Conservation (phyloP, 2,329 filamentous ascomycete genomes). For the Phaeoacremonium minimum region DNA sequence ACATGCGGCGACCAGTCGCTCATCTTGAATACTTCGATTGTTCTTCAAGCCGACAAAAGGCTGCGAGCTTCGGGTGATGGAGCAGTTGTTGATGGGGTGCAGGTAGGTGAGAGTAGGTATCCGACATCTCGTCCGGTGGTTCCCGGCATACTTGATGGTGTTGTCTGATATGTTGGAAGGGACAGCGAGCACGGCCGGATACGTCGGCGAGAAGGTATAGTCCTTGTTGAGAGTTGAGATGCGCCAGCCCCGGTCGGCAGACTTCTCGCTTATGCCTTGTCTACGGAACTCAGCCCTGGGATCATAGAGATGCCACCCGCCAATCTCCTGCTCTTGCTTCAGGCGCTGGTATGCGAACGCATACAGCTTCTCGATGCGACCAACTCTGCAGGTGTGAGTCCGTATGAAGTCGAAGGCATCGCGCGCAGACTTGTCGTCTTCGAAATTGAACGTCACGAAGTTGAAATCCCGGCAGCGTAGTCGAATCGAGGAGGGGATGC, state of each 20-base stretch:
- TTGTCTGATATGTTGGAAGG: slow-evolving; percentile 93
- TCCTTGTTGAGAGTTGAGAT: slow-evolving; percentile 86
- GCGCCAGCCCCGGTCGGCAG: slow-evolving; percentile 77
- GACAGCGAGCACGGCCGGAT: slow-evolving; percentile 80
- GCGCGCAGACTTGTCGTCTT: slow-evolving; percentile 66
- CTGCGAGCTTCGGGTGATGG: slow-evolving; percentile 91
- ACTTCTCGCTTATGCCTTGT: slow-evolving; percentile 81
- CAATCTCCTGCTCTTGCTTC: slow-evolving; percentile 66
- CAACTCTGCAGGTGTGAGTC: slow-evolving; percentile 73
- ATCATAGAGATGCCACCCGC: slow-evolving; percentile 84
- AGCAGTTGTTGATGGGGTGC: slow-evolving; percentile 95
- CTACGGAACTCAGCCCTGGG: slow-evolving; percentile 79
- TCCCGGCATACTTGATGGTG: slow-evolving; percentile 86
- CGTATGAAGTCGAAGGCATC: slow-evolving; percentile 88
- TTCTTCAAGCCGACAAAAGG: slow-evolving; percentile 81
- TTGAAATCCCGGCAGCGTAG: slow-evolving; percentile 90
- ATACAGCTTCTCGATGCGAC: slow-evolving; percentile 82
- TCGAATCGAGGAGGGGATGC: slow-evolving; percentile 75
- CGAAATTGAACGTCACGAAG: slow-evolving; percentile 87
- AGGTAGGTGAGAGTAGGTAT: slow-evolving; percentile 90
- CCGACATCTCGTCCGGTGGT: slow-evolving; percentile 82
- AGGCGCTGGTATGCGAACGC: slow-evolving; percentile 82
- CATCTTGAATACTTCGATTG: slow-evolving; percentile 92
- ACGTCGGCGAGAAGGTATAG: slow-evolving; percentile 89
- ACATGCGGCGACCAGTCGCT: slow-evolving; percentile 87